Evolutionary conservation across 306 rosid genomes (phyloP).

Genomic region (Lathyrus sativus): DNA sequence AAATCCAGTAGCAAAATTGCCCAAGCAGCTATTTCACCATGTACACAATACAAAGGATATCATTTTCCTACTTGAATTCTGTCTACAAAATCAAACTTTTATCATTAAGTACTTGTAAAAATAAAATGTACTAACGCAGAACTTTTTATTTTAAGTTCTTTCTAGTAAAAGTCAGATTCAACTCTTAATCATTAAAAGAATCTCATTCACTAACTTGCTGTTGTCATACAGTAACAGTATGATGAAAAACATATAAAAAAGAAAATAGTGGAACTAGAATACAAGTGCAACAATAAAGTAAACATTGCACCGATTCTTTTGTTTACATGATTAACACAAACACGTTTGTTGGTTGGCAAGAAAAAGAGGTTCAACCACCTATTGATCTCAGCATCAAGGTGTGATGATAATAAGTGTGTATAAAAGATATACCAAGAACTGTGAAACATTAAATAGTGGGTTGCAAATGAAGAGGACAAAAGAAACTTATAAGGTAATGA

Average conservation of each 20-base stretch:
- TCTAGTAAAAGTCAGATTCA: constrained; percentile 36
- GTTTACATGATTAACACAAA: constrained; percentile 31
- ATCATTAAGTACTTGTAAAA: no score
- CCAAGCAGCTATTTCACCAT: not conserved
- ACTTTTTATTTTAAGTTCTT: not conserved
- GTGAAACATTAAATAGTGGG: constrained; percentile 40
- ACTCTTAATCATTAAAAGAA: constrained; percentile 35
- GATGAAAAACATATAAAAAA: constrained; percentile 10
- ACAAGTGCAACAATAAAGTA: constrained; percentile 18
- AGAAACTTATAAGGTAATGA: constrained; percentile 33
- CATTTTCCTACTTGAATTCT: no score
- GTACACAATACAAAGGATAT: not conserved
- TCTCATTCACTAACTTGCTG: constrained; percentile 30
- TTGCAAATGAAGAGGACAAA: constrained; percentile 32
- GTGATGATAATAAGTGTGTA: constrained; percentile 30
- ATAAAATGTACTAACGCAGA: no score
- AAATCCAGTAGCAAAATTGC: not conserved
- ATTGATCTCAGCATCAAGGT: constrained; percentile 37
- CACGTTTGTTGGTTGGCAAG: constrained; percentile 35
- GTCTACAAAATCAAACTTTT: no score
- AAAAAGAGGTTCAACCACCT: constrained; percentile 33
- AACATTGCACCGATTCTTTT: not conserved
- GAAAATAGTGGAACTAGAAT: not conserved
- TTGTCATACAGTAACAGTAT: constrained; percentile 10
- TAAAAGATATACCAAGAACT: constrained; percentile 24